These are phyloP conservation scores for Dioszegia crocea DNA, from an alignment of 768 basidiomycete species.

Conservation along the genomic window DNA sequence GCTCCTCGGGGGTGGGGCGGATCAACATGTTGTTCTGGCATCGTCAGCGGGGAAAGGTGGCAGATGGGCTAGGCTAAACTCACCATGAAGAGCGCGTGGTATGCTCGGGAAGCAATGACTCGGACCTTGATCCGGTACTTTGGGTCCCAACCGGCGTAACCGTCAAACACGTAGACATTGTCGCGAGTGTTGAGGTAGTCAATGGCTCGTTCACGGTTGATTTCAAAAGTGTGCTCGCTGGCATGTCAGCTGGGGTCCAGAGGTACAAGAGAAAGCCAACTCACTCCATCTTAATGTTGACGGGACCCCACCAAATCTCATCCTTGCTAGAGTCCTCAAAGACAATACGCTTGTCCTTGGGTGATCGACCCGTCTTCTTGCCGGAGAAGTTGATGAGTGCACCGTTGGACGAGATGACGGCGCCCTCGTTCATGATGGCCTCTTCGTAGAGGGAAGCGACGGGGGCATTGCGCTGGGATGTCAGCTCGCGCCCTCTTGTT, in stretches of 20 bases:
- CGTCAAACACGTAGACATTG: constrained; percentile 97
- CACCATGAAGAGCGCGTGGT: constrained; percentile 98
- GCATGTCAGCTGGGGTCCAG: constrained; percentile 45
- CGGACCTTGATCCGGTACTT: constrained; percentile 99
- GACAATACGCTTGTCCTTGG: constrained; percentile 99
- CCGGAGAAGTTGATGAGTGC: constrained; percentile 99
- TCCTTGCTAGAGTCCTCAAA: constrained; percentile 95
- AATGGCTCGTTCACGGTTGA: constrained; percentile 97
- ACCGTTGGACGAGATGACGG: constrained; percentile 91
- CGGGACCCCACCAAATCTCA: constrained; percentile 98
- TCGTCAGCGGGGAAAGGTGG: constrained; percentile 1
- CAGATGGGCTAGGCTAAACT: constrained; percentile 45
- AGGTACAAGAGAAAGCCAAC: constrained; percentile 11
- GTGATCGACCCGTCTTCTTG: constrained; percentile 95
- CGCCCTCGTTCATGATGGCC: constrained; percentile 96
- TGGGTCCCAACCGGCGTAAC: constrained; percentile 95
- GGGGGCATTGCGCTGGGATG: constrained; percentile 47
- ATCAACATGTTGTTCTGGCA: constrained; percentile 96
- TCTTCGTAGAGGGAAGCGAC: constrained; percentile 88
- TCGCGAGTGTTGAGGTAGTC: constrained; percentile 98
- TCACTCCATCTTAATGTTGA: constrained; percentile 96
- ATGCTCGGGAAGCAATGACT: constrained; percentile 95
- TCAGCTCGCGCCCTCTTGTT: constrained; percentile 12
- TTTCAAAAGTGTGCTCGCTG: constrained; percentile 82
- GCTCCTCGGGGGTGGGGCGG: constrained; percentile 90